Base-by-base conservation (phyloP, 2,329 filamentous ascomycete species). In the Scedosporium dehoogii region DNA sequence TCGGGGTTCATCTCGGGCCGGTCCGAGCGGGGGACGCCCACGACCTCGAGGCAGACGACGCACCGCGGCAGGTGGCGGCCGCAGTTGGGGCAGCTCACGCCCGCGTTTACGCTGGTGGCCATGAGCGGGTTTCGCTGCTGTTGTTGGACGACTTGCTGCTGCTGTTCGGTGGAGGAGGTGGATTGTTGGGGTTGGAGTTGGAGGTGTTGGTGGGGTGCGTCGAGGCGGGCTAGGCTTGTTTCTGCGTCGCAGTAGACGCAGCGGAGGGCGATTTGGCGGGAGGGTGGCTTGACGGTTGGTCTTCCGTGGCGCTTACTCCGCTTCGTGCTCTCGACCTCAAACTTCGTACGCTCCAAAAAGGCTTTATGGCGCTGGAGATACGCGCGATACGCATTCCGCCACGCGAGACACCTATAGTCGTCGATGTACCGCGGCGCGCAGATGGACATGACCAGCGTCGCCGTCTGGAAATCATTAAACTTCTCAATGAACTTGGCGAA, bases 381-480 rank as follows among this genome's bases (percentile, higher is more conserved):
- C 59, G 86, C 85, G 62, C 87, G 83, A 71, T 93, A 92, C 42
- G 81, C 81, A 66, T 80, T 83, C 61, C 88, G 87, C 88, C 90
- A 93, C 62, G 87, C 85, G 9, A 81, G 79, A 74, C 87, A 91
- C 66, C 91, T 86, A 53, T 88, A 78, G 71, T 94, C 91, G 72
- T 89, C 84, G 66, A 93, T 86, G 73, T 91, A 93, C 7, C 85
- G 81, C 0, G 90, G 90, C 63, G 86, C 84, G 67, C 88, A 89
- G 71, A 89, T 86, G 12, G 88, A 88, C 63, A 90, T 83, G 64
- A 91, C 83, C 1, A 94, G 79, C 0, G 89, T 87, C 1, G 90
- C 88, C 1, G 90, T 92, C 74, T 96, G 91, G 25, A 90, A 81
- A 71, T 93, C 90, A 69, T 86, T 81, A 71, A 88, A 91, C 67